These are phyloP conservation scores for Picea abies DNA, from an alignment of 83 land plant species.

Conservation along the genomic window DNA sequence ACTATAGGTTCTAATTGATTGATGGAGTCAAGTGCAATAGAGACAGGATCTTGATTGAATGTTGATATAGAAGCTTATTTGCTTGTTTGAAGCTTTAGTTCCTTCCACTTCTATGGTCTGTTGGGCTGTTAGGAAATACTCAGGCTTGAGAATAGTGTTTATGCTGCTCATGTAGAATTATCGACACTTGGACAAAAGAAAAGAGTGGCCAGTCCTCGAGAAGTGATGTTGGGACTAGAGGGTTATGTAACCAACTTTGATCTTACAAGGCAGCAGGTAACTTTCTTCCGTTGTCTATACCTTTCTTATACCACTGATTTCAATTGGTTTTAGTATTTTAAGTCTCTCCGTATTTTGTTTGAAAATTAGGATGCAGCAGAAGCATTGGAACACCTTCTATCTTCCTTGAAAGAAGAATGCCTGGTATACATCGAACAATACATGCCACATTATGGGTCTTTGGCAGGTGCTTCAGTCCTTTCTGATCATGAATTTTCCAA, in stretches of 20 bases:
- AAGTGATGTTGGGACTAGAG: conserved; percentile 66
- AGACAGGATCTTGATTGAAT: too few species aligned
- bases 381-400: conserved; percentile 75
- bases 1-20: too few species aligned
- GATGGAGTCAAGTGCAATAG: too few species aligned
- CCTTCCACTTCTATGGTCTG: too few species aligned
- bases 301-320: background rate
- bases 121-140: too few species aligned
- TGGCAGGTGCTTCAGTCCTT: conserved; percentile 38
- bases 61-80: too few species aligned
- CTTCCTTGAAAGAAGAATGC: conserved; percentile 76
- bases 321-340: conserved; percentile 6
- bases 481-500: background rate
- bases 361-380: conserved; percentile 90
- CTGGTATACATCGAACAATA: conserved; percentile 33
- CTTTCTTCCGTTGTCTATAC: conserved; percentile 5
- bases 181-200: conserved; percentile 28
- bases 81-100: too few species aligned
- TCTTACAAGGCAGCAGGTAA: conserved; percentile 78
- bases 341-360: background rate
- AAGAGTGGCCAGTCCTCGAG: conserved; percentile 54
- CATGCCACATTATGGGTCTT: conserved; percentile 39
- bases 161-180: conserved; percentile 50
- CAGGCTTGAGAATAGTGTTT: too few species aligned
- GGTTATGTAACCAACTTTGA: conserved; percentile 61